phyloP scores from a whole-genome alignment of 2,329 filamentous ascomycete species.

The Paecilomyces variotii region DNA sequence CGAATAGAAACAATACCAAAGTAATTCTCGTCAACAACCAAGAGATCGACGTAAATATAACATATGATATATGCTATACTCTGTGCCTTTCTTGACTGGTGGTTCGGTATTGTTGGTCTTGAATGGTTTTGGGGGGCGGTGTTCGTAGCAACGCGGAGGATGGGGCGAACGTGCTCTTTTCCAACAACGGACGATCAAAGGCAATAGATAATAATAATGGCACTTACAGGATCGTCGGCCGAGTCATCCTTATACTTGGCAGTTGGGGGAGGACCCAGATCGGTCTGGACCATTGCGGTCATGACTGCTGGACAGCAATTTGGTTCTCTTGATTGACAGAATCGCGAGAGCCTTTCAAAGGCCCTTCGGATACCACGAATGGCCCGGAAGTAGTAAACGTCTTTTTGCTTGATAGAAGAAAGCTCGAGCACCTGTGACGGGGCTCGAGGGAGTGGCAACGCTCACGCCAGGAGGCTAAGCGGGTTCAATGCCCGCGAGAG shows the following conservation, averaged over 20 bases:
- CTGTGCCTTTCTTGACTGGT: not conserved
- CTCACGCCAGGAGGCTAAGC: constrained; percentile 1
- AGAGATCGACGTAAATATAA: not conserved
- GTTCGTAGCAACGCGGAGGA: not conserved
- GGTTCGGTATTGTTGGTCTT: not conserved
- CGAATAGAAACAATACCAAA: not conserved
- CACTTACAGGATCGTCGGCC: constrained; percentile 40
- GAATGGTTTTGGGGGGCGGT: not conserved
- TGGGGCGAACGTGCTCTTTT: not conserved
- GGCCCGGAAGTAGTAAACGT: constrained; percentile 4
- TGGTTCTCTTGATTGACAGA: constrained; percentile 9
- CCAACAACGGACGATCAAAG: constrained; percentile 8
- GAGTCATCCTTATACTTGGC: constrained; percentile 43
- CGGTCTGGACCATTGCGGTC: constrained; percentile 38
- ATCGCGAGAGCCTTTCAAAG: not conserved
- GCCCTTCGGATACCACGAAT: not conserved
- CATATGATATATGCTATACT: not conserved
- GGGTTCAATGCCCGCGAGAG: not conserved
- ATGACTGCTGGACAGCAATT: constrained; percentile 24
- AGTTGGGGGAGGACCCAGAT: constrained; percentile 27
- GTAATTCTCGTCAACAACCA: not conserved
- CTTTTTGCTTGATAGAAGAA: not conserved
- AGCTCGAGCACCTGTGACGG: constrained; percentile 4
- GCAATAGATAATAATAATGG: constrained; percentile 6
- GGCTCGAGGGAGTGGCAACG: constrained; percentile 6